These are phyloP conservation scores for Circinella minor DNA, from an alignment of 371 early-diverging fungal genomes.

Conservation along the genomic window DNA sequence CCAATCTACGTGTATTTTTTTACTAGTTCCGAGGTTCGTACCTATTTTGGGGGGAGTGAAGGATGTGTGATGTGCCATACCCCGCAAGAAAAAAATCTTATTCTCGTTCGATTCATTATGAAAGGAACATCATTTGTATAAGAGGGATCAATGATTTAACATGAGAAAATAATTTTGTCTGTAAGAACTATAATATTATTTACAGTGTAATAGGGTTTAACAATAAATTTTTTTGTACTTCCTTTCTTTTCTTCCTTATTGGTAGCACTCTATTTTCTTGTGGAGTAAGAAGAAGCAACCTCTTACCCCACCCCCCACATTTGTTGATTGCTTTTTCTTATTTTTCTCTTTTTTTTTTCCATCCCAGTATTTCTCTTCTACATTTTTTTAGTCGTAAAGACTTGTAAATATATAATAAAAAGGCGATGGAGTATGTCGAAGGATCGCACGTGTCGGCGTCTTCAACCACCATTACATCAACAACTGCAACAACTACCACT, in stretches of 20 bases:
- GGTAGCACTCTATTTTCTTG: not conserved
- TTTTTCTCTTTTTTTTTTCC: conserved; percentile 1
- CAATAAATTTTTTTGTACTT: too few relatives aligned
- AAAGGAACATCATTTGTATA: too few relatives aligned
- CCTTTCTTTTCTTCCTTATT: not conserved
- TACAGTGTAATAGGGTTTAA: too few relatives aligned
- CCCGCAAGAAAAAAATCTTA: too few relatives aligned
- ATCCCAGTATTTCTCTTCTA: not conserved
- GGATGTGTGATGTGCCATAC: too few relatives aligned
- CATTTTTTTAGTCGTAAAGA: not conserved
- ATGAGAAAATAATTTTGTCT: too few relatives aligned
- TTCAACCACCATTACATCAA: not conserved
- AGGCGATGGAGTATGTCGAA: conserved; percentile 1
- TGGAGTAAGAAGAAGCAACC: not conserved
- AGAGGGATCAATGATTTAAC: too few relatives aligned
- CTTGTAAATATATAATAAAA: not conserved
- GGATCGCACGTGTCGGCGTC: conserved; percentile 3
- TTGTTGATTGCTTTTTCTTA: not conserved
- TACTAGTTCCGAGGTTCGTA: not conserved
- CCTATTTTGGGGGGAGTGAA: not conserved
- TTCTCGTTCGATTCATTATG: too few relatives aligned
- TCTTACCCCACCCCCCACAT: not conserved
- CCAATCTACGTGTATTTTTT: not conserved
- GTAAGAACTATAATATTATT: too few relatives aligned
- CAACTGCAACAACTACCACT: not conserved